Percentiles rank a stretch among this genome's conserved stretches.
Evolutionary conservation across 139 green algal species (phyloP).

Genomic region (Protoeuglena noctilucae): DNA sequence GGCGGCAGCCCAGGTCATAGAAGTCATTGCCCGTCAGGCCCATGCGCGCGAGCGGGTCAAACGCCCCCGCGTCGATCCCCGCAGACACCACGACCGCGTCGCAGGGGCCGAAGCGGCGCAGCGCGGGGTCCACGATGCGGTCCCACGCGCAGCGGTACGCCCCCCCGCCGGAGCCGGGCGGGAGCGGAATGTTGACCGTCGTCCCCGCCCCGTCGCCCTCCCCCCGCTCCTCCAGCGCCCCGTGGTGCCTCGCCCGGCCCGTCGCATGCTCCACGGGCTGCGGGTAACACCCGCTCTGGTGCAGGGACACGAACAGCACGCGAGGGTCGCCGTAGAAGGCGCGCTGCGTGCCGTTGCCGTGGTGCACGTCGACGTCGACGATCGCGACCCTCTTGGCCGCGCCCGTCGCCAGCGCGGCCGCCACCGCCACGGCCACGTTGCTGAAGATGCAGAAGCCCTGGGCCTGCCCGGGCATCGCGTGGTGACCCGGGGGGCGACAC

Average conservation of each 20-base stretch:
- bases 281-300: slow-evolving; percentile 8
- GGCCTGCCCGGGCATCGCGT: slow-evolving; percentile 3
- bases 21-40: too few relatives aligned
- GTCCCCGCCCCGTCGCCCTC: slow-evolving; percentile 2
- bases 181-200: slow-evolving; percentile 12
- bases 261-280: too few relatives aligned
- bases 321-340: slow-evolving; percentile 5
- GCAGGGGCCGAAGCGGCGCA: slow-evolving; percentile 7
- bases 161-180: slow-evolving; percentile 3
- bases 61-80: too few relatives aligned
- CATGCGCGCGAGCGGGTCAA: too few relatives aligned
- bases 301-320: slow-evolving; percentile 9
- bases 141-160: slow-evolving; percentile 5
- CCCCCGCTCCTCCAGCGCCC: slow-evolving; percentile 1
- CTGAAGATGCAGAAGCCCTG: slow-evolving; percentile 17
- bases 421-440: slow-evolving; percentile 8
- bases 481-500: slow-evolving; percentile 12
- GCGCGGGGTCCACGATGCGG: slow-evolving; percentile 6
- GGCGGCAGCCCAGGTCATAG: too few relatives aligned
- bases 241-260: too few relatives aligned
- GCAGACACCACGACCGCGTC: too few relatives aligned
- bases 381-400: slow-evolving; percentile 4
- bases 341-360: slow-evolving; percentile 13
- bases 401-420: not conserved
- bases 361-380: slow-evolving; percentile 17